These are phyloP conservation scores for Curvularia verruculosa DNA, from an alignment of 2,329 filamentous ascomycete species.

Conservation along the genomic window DNA sequence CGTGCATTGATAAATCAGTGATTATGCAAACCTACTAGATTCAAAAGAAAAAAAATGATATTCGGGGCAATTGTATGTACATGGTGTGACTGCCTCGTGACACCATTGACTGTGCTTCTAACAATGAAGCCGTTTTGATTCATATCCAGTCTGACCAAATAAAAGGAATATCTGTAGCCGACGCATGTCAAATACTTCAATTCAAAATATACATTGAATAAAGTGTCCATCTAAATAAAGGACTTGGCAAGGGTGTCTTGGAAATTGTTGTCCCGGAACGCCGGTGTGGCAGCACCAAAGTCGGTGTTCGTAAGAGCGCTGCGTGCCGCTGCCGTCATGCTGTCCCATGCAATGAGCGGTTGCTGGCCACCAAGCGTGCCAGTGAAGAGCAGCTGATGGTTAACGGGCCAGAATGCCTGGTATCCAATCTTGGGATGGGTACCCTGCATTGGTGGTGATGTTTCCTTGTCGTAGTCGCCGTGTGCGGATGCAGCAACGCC, in stretches of 20 bases:
- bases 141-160: too few relatives aligned
- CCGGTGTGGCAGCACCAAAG: conserved; percentile 56
- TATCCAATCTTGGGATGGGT: conserved; percentile 57
- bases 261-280: conserved; percentile 57
- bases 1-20: too few relatives aligned
- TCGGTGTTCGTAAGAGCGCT: conserved; percentile 54
- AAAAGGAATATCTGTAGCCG: too few relatives aligned
- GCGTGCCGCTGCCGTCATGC: conserved; percentile 52
- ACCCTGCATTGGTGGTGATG: conserved; percentile 45
- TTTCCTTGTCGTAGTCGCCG: conserved; percentile 52
- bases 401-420: conserved; percentile 55
- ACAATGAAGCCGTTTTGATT: too few relatives aligned
- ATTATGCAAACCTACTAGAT: too few relatives aligned
- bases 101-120: too few relatives aligned
- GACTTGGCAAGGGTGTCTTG: conserved; percentile 50
- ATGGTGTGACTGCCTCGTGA: too few relatives aligned
- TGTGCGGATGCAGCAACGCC: conserved; percentile 62
- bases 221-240: too few relatives aligned
- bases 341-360: conserved; percentile 59
- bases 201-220: too few relatives aligned
- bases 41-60: too few relatives aligned
- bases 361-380: conserved; percentile 51
- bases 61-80: too few relatives aligned
- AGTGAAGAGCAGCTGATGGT: conserved; percentile 56
- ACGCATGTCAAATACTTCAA: too few relatives aligned